A percentile compares a stretch with the other conserved stretches of the same genome.
These are phyloP conservation scores for Astraeus odoratus DNA, from an alignment of 768 basidiomycete species.

Conservation along the genomic window DNA sequence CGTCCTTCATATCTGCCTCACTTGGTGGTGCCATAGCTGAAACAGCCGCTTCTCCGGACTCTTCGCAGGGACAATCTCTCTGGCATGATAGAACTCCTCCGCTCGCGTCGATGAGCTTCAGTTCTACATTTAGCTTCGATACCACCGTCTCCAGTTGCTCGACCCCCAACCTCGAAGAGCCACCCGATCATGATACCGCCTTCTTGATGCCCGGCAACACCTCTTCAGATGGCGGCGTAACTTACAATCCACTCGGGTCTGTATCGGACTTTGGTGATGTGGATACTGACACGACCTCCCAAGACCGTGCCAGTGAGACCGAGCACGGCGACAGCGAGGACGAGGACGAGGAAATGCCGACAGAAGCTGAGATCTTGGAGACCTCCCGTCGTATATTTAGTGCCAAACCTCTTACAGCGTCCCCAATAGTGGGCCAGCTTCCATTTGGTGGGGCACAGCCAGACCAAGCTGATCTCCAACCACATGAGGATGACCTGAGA, in stretches of 20 bases:
- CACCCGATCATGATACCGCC: slow-evolving; percentile 6
- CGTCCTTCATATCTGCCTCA: slow-evolving; percentile 61
- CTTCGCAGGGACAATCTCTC: no score
- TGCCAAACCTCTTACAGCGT: slow-evolving; percentile 8
- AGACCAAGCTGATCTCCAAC: background rate
- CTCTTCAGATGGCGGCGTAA: slow-evolving; percentile 7
- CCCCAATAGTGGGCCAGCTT: slow-evolving; percentile 13
- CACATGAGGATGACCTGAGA: slow-evolving; percentile 8
- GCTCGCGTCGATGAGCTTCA: slow-evolving; percentile 15
- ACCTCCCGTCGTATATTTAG: slow-evolving; percentile 50
- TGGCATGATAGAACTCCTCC: slow-evolving; percentile 3
- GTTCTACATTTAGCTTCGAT: slow-evolving; percentile 24
- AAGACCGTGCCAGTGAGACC: slow-evolving; percentile 3
- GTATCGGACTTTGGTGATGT: slow-evolving; percentile 51
- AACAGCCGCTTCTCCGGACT: background rate
- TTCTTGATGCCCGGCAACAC: slow-evolving; percentile 14
- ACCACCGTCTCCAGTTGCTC: slow-evolving; percentile 16
- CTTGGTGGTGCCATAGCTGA: slow-evolving; percentile 17
- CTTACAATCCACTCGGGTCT: slow-evolving; percentile 51
- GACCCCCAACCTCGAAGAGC: slow-evolving; percentile 20
- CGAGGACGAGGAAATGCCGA: slow-evolving; percentile 35
- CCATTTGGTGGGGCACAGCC: background rate
- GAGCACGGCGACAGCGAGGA: slow-evolving; percentile 2
- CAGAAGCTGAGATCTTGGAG: slow-evolving; percentile 40
- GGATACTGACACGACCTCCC: slow-evolving; percentile 27